Percentiles rank a stretch among this genome's conserved stretches.
phyloP scores from a whole-genome alignment of 176 grass and related monocot genomes.

The Phyllostachys edulis region DNA sequence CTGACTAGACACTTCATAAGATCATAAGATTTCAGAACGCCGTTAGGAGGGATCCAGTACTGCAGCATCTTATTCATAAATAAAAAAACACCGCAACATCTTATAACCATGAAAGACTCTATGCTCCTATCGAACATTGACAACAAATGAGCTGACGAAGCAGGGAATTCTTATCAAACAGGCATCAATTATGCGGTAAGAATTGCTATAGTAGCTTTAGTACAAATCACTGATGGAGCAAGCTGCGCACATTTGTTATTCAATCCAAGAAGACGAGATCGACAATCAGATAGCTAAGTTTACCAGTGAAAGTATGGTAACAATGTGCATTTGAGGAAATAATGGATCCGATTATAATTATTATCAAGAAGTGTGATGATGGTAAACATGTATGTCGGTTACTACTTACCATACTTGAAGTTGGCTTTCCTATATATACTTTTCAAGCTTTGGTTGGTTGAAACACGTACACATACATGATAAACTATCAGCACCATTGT shows the following conservation, averaged over 20 bases:
- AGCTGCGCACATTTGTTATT: background rate
- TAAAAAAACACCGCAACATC: background rate
- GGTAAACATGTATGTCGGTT: background rate
- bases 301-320: background rate
- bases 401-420: background rate
- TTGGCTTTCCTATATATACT: background rate
- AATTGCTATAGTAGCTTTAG: background rate
- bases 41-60: background rate
- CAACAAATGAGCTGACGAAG: background rate
- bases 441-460: background rate
- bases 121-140: background rate
- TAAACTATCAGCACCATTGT: background rate
- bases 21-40: background rate
- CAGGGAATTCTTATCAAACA: background rate
- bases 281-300: background rate
- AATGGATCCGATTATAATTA: background rate
- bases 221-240: background rate
- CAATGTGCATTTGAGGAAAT: background rate
- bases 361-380: background rate
- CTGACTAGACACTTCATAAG: background rate
- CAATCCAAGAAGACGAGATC: background rate
- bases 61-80: background rate
- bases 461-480: background rate
- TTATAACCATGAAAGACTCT: background rate
- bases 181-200: background rate